These are phyloP conservation scores for Lippia alba DNA, from an alignment of 305 asterid genomes.

Conservation along the genomic window DNA sequence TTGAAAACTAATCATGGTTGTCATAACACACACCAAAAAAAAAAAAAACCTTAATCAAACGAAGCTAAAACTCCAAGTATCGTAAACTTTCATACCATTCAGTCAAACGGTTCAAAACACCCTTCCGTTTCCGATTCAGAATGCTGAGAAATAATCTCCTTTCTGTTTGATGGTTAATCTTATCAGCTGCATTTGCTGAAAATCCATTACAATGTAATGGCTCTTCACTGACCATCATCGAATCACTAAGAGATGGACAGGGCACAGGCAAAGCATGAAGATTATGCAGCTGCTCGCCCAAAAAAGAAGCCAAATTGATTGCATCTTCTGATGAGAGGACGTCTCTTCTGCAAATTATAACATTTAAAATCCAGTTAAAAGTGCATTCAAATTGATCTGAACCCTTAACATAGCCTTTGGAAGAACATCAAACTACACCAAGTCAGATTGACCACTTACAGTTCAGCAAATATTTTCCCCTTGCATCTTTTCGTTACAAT, in stretches of 20 bases:
- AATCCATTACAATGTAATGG: slow-evolving; percentile 47
- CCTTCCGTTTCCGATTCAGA: slow-evolving; percentile 69
- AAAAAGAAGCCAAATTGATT: slow-evolving; percentile 74
- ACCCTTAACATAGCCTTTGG: slow-evolving; percentile 24
- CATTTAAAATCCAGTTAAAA: slow-evolving; percentile 22
- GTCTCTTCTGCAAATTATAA: slow-evolving; percentile 69
- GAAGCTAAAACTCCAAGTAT: slow-evolving; percentile 18
- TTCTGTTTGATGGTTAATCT: slow-evolving; percentile 52
- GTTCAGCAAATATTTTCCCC: slow-evolving; percentile 83
- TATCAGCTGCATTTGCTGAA: slow-evolving; percentile 39
- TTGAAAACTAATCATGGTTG: slow-evolving; percentile 11
- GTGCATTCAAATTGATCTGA: slow-evolving; percentile 20
- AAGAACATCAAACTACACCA: slow-evolving; percentile 17
- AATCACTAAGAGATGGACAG: slow-evolving; percentile 48
- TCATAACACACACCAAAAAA: background rate
- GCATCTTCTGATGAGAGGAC: slow-evolving; percentile 65
- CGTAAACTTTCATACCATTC: slow-evolving; percentile 65
- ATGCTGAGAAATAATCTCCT: slow-evolving; percentile 61
- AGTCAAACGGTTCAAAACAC: slow-evolving; percentile 56
- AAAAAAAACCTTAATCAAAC: slow-evolving; percentile 10
- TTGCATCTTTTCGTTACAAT: slow-evolving; percentile 81
- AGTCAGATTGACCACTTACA: slow-evolving; percentile 57
- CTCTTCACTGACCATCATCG: slow-evolving; percentile 41
- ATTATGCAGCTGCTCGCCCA: slow-evolving; percentile 87
- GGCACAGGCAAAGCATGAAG: slow-evolving; percentile 90